Base-by-base conservation (phyloP, 2,329 filamentous ascomycete genomes). In the Aureobasidium sp. region DNA sequence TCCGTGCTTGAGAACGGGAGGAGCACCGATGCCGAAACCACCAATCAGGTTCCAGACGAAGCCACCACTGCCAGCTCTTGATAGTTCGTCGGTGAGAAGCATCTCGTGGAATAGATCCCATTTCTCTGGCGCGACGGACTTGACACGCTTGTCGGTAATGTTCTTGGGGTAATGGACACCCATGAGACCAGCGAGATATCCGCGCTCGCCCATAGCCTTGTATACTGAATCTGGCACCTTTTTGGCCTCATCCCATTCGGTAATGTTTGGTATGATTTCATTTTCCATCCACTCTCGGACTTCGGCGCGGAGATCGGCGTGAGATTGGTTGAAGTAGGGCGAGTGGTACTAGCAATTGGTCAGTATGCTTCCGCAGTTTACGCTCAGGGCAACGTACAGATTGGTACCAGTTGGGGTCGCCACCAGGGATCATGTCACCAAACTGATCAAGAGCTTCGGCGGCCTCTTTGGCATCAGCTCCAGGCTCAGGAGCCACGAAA, bases 91-190 rank as follows among this genome's bases (percentile, higher is more conserved):
- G 1, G 93, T 97, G 64, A 99, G 74, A 48, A 97, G 82, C 84
- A 97, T 84, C 82, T 99, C 94, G 78, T 99, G 94, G 86, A 97
- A 99, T 48, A 96, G 84, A 78, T 99, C 94, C 93, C 93, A 99
- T 74, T 94, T 87, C 78, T 97, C 91, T 0, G 89, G 80, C 0
- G 88, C 76, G 13, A 99, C 94, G 53, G 86, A 88, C 77, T 89
- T 85, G 69, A 97, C 84, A 6, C 82, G 79, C 72, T 87, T 84
- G 46, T 86, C 79, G 26, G 86, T 86, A 72, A 93, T 87, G 20
- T 50, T 8, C 36, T 43, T 52, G 15, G 90, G 92, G 78, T 90
- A 97, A 71, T 89, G 82, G 65, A 90, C 83, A 67, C 93, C 94
- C 66, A 99, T 81, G 63, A 97, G 81, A 68, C 94, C 94, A n/a